A percentile compares a stretch with the other conserved stretches of the same genome.
These are phyloP conservation scores for Daldinia decipiens DNA, from an alignment of 495 filamentous ascomycete genomes.

Conservation along the genomic window DNA sequence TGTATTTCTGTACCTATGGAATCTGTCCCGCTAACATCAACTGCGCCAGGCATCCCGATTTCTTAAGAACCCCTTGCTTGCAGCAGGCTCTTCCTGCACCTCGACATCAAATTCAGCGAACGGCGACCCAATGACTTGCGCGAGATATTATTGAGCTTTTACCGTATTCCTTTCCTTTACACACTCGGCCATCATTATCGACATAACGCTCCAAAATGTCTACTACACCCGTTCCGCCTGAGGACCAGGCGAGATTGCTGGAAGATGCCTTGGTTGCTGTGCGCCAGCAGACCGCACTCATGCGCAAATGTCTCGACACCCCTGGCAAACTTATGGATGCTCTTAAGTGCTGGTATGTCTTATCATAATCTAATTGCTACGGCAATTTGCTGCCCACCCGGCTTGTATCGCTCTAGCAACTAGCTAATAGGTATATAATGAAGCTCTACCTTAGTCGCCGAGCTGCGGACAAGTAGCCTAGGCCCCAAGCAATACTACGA, in stretches of 20 bases:
- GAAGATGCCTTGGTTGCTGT: slow-evolving; percentile 97
- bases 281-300: slow-evolving; percentile 92
- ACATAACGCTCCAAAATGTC: slow-evolving; percentile 53
- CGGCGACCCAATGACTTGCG: slow-evolving; percentile 35
- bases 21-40: slow-evolving; percentile 33
- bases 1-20: slow-evolving; percentile 3
- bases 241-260: slow-evolving; percentile 93
- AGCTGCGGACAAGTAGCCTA: slow-evolving; percentile 93
- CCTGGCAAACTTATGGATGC: slow-evolving; percentile 99
- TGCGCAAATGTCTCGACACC: slow-evolving; percentile 97
- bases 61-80: slow-evolving; percentile 22
- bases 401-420: background rate
- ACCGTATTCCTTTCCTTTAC: slow-evolving; percentile 7
- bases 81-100: slow-evolving; percentile 23
- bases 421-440: slow-evolving; percentile 34
- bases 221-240: slow-evolving; percentile 73
- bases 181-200: slow-evolving; percentile 14
- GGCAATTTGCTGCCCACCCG: background rate
- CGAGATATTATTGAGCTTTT: slow-evolving; percentile 31
- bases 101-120: slow-evolving; percentile 17
- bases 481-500: slow-evolving; percentile 99
- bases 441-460: slow-evolving; percentile 96
- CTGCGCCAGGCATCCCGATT: slow-evolving; percentile 34
- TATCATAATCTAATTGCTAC: slow-evolving; percentile 4
- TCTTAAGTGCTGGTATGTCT: slow-evolving; percentile 93